These are phyloP conservation scores for Penicillium sp. DNA, from an alignment of 2,329 filamentous ascomycete species.

Conservation along the genomic window DNA sequence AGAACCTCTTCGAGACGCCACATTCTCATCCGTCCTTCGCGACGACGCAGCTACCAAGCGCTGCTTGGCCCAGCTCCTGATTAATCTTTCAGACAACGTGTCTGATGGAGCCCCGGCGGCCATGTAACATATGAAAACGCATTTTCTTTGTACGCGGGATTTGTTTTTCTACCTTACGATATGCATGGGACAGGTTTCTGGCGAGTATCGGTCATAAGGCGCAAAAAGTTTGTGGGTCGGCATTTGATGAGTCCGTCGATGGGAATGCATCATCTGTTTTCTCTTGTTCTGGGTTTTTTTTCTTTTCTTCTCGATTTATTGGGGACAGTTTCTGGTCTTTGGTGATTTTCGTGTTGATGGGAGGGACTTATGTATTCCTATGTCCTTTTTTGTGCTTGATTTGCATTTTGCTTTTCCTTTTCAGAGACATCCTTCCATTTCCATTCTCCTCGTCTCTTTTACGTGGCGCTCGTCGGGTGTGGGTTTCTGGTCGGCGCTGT, in stretches of 20 bases:
- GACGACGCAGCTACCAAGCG: slow-evolving; percentile 97
- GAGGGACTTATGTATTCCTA: slow-evolving; percentile 26
- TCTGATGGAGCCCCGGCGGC: slow-evolving; percentile 50
- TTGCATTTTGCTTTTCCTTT: slow-evolving; percentile 9
- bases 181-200: slow-evolving; percentile 43
- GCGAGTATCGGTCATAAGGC: slow-evolving; percentile 42
- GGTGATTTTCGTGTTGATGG: slow-evolving; percentile 23
- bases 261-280: slow-evolving; percentile 11
- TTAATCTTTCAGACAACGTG: slow-evolving; percentile 91
- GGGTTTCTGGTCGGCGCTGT: slow-evolving; percentile 37
- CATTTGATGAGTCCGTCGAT: slow-evolving; percentile 16
- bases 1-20: slow-evolving; percentile 96
- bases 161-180: slow-evolving; percentile 36
- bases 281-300: slow-evolving; percentile 18
- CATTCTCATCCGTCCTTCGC: slow-evolving; percentile 91
- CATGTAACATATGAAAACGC: slow-evolving; percentile 40
- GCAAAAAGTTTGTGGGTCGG: slow-evolving; percentile 34
- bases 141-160: slow-evolving; percentile 35
- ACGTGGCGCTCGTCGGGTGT: slow-evolving; percentile 32
- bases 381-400: slow-evolving; percentile 20
- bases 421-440: slow-evolving; percentile 8
- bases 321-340: slow-evolving; percentile 21
- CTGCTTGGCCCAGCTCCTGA: slow-evolving; percentile 92
- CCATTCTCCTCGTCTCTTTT: slow-evolving; percentile 10
- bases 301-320: slow-evolving; percentile 22